Evolutionary conservation across 768 basidiomycete genomes (phyloP).

Genomic region (Panaeolus cyanescens): DNA sequence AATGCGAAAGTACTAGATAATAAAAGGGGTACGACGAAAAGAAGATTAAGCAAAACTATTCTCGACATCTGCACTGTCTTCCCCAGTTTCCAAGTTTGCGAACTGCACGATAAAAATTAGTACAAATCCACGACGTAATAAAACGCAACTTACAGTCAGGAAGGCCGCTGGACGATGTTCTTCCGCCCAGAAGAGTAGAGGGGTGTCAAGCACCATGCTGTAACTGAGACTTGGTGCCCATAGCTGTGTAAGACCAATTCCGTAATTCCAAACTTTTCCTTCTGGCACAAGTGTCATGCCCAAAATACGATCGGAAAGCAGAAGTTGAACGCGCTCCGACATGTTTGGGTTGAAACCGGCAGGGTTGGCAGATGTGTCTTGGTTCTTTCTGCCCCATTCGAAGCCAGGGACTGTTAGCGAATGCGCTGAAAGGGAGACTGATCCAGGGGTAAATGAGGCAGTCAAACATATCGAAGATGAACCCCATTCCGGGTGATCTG

Average conservation of each 20-base stretch:
- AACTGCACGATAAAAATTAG: constrained; percentile 52
- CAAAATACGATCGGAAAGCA: constrained; percentile 93
- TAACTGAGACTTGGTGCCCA: constrained; percentile 86
- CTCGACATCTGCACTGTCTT: constrained; percentile 95
- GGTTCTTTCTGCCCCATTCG: constrained; percentile 97
- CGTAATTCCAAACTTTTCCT: constrained; percentile 97
- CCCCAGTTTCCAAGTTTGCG: constrained; percentile 85
- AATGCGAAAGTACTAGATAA: constrained; percentile 7
- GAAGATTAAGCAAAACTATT: constrained; percentile 80
- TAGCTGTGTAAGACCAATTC: constrained; percentile 88
- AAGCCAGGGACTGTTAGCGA: constrained; percentile 90
- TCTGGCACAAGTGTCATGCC: constrained; percentile 95
- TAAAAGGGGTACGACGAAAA: constrained; percentile 1
- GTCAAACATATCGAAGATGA: constrained; percentile 93
- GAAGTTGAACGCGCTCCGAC: constrained; percentile 92
- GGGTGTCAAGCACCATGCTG: constrained; percentile 88
- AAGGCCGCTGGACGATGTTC: constrained; percentile 94
- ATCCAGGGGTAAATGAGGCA: constrained; percentile 96
- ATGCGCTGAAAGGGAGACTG: constrained; percentile 93
- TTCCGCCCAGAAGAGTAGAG: constrained; percentile 93
- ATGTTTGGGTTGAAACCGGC: constrained; percentile 97
- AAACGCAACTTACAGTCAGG: constrained; percentile 66
- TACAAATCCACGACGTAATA: not conserved
- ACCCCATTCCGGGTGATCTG: constrained; percentile 93
- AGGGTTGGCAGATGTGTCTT: constrained; percentile 82